These are phyloP conservation scores for Taphrina wiesneri DNA, from an alignment of 1,139 yeast species.

Conservation along the genomic window DNA sequence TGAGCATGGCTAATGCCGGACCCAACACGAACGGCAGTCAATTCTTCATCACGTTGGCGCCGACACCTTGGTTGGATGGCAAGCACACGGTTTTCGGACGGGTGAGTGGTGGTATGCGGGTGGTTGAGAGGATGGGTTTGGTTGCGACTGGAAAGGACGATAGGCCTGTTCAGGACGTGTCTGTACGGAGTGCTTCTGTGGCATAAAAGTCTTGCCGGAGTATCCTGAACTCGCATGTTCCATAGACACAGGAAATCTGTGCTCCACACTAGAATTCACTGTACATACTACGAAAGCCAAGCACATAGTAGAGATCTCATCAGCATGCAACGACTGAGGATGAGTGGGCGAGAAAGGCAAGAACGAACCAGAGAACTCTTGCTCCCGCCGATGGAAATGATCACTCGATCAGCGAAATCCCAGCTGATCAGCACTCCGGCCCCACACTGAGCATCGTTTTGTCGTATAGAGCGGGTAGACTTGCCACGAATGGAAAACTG, in stretches of 20 bases:
- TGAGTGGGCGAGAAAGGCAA: too few relatives aligned
- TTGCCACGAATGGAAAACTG: not conserved
- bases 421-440: too few relatives aligned
- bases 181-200: slow-evolving; percentile 15
- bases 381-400: too few relatives aligned
- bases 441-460: not conserved
- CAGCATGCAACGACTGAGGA: too few relatives aligned
- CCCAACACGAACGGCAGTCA: slow-evolving; percentile 48
- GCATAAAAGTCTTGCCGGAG: too few relatives aligned
- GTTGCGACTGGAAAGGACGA: slow-evolving; percentile 52
- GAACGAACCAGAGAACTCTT: too few relatives aligned
- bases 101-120: slow-evolving; percentile 56
- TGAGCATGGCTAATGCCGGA: slow-evolving; percentile 53
- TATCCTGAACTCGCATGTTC: too few relatives aligned
- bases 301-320: too few relatives aligned
- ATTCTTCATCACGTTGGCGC: slow-evolving; percentile 57
- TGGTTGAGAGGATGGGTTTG: slow-evolving; percentile 55
- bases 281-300: too few relatives aligned
- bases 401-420: too few relatives aligned
- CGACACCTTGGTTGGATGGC: slow-evolving; percentile 53
- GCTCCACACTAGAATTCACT: too few relatives aligned
- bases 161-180: slow-evolving; percentile 47
- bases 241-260: too few relatives aligned
- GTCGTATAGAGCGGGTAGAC: not conserved
- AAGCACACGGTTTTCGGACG: slow-evolving; percentile 63